Evolutionary conservation across 352 stramenopile species (phyloP), one percentile per base, ranked within the genome.

Genomic region (Phytophthora foliorum): DNA sequence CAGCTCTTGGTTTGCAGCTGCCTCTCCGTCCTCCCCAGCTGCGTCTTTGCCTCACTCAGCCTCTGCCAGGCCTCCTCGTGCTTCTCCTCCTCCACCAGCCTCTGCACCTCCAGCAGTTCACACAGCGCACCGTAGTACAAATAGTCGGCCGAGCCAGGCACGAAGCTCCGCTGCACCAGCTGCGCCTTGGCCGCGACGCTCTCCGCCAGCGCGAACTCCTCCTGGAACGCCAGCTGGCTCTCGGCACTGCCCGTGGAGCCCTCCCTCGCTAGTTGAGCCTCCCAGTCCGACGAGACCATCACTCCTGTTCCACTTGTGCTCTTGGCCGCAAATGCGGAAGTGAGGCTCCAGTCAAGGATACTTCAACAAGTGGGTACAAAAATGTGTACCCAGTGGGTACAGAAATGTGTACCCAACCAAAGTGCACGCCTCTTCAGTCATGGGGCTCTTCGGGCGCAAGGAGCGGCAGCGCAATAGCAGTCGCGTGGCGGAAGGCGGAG

Each of bases 401-500:
- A n/a, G n/a, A n/a, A n/a, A n/a, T n/a, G n/a, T n/a, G n/a, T n/a
- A n/a, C n/a, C n/a, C n/a, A n/a, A n/a, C n/a, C n/a, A n/a, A n/a
- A n/a, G n/a, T n/a, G n/a, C n/a, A n/a, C n/a, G n/a, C n/a, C n/a
- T n/a, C n/a, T n/a, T n/a, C n/a, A 14, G 31, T 29, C 31, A 87
- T 87, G 79, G 79, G 77, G 13, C 65, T 87, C 48, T 83, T 87
- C 44, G 49, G 67, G 1, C 75, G 66, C 34, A 75, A 74, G 41
- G 46, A 41, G 57, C 67, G 19, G 27, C 27, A 31, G 27, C 27
- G 32, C 14, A 58, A 48, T 56, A 25, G 64, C 11, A 77, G 52
- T 27, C 72, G 72, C 22, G 63, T 88, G 39, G 77, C 77, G 2
- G 79, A 88, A 44, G 77, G 79, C 1, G 79, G 79, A 1, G 63